Conservation (phyloP, 2,329 filamentous ascomycete genomes). For the Monosporascus sp. region DNA sequence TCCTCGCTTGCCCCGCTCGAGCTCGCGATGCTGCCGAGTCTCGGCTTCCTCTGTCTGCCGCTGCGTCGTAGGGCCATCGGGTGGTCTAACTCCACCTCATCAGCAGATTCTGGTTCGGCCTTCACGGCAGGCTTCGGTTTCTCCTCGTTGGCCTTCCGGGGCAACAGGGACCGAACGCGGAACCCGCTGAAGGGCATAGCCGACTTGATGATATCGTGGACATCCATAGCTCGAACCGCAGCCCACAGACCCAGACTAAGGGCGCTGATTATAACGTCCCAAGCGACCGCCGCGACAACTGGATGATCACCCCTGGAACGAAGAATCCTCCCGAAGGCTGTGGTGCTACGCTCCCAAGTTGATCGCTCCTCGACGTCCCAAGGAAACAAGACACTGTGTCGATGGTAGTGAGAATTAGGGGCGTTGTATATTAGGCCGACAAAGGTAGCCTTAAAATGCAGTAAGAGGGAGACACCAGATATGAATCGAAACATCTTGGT, state of each 20-base stretch:
- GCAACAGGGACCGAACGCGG: neutral
- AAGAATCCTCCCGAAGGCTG: constrained; percentile 39
- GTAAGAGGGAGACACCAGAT: constrained; percentile 35
- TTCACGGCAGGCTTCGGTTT: constrained; percentile 9
- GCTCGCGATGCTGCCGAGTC: constrained; percentile 17
- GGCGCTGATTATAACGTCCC: constrained; percentile 53
- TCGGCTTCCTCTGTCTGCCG: constrained; percentile 10
- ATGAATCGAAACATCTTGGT: constrained; percentile 42
- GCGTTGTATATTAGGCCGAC: constrained; percentile 40
- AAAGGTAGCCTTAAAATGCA: constrained; percentile 41
- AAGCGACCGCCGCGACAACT: constrained; percentile 49
- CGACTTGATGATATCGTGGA: constrained; percentile 41
- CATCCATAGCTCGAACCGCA: constrained; percentile 46
- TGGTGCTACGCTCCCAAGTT: constrained; percentile 40
- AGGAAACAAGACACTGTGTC: constrained; percentile 40
- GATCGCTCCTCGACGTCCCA: constrained; percentile 41
- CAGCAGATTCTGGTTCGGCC: neutral
- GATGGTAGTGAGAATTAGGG: constrained; percentile 42
- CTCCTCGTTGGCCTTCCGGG: constrained; percentile 1
- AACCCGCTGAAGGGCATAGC: constrained; percentile 27
- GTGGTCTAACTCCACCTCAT: constrained; percentile 4
- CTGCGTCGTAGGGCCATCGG: constrained; percentile 17
- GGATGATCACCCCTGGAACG: constrained; percentile 52
- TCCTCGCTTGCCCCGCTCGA: constrained; percentile 16
- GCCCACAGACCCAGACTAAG: constrained; percentile 53